Base-by-base conservation (phyloP, 805 yeast genomes). In the Saccharomyces jurei region DNA sequence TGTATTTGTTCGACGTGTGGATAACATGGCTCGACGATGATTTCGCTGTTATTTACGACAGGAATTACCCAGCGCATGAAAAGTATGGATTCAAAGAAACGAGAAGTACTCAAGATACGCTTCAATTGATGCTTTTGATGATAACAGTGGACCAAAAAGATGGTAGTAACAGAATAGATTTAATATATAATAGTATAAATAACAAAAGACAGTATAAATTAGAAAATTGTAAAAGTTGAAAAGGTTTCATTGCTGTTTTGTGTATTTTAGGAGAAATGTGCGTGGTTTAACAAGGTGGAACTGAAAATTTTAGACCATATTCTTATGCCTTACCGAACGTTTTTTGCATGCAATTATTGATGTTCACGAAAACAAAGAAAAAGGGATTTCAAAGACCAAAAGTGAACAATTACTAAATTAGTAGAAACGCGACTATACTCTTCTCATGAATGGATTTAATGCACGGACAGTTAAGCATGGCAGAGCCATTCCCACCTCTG, bases 391-490 rank as follows among this genome's bases (percentile, higher is more conserved):
- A 36, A 17, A 17, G 22, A 21, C 8, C 44, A 17, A 21, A 32
- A 17, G 25, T 17, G 25, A 5, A 32, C 17, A 31, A 14, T 31
- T n/a, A 31, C 36, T n/a, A 13, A n/a, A 17, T 36, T 17, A 4
- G 11, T 36, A 6, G 25, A 4, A n/a, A 36, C 6, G 25, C 9
- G 28, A 21, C 48, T 31, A 59, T 27, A 57, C 64, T 52, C 59
- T 64, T 46, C 54, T 64, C 29, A 64, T 73, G 68, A 91, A 92
- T 31, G 99, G 99, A 64, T 92, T 92, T 65, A 91, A 75, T 6
- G 92, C 87, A 63, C 96, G 81, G 14, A 94, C 96, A 2, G 97
- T 89, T 63, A 92, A 78, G 69, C 97, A 92, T 17, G 99, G 99
- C 52, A 92, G 76, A 2, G 97, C 92, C 91, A 89, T 89, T 51